Evolutionary conservation across 176 grass and related monocot genomes (phyloP).

Genomic region (Oryza meyeriana): DNA sequence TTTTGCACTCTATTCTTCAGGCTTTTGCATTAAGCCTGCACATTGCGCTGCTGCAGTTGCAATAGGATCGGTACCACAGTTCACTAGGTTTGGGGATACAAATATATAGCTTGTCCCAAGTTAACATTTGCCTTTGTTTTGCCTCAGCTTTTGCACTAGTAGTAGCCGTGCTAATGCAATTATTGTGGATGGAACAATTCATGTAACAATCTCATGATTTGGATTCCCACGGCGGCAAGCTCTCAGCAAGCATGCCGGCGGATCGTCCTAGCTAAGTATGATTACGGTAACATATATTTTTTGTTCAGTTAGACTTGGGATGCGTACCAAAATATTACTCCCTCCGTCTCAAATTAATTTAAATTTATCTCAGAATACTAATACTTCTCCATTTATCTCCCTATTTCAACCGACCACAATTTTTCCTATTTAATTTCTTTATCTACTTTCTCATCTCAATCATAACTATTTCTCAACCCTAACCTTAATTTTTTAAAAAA

Average conservation of each 20-base stretch:
- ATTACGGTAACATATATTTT: background rate
- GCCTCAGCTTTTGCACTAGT: background rate
- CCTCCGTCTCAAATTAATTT: no score
- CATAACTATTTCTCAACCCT: no score
- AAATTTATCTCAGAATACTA: no score
- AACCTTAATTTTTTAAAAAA: no score
- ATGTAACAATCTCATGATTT: slow-evolving; percentile 32
- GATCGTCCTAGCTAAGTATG: background rate
- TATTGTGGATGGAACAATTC: slow-evolving; percentile 27
- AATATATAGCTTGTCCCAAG: background rate
- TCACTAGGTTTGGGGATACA: background rate
- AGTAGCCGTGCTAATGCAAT: slow-evolving; percentile 30
- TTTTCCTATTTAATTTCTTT: no score
- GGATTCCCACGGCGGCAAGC: slow-evolving; percentile 7
- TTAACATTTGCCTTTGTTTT: background rate
- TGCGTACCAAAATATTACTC: background rate
- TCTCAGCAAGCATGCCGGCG: background rate
- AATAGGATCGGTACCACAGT: background rate
- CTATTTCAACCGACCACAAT: no score
- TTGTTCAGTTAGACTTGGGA: background rate
- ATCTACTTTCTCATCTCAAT: no score
- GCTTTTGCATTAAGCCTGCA: slow-evolving; percentile 1
- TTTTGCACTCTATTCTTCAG: background rate
- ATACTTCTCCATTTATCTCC: no score
- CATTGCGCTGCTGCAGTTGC: background rate